These are phyloP conservation scores for Scedosporium minutisporum DNA, from an alignment of 2,329 filamentous ascomycete species.

Conservation along the genomic window DNA sequence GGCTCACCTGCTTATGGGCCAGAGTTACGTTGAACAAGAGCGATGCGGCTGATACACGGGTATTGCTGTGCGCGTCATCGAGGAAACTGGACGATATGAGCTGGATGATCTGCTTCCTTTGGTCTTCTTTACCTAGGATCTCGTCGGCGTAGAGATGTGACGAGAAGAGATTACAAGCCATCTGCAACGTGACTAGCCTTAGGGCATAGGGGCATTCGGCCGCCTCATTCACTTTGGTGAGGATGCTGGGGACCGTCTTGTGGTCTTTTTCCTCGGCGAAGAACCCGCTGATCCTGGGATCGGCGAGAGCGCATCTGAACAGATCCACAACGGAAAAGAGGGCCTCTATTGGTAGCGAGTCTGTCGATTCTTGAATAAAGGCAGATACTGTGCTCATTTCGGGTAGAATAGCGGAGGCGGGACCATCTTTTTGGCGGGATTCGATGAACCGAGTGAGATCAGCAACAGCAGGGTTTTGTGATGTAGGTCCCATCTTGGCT, in stretches of 20 bases:
- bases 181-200: slow-evolving; percentile 72
- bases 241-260: slow-evolving; percentile 50
- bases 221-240: slow-evolving; percentile 48
- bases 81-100: slow-evolving; percentile 71
- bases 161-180: slow-evolving; percentile 77
- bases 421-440: slow-evolving; percentile 43
- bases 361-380: slow-evolving; percentile 48
- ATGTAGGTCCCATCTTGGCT: slow-evolving; percentile 58
- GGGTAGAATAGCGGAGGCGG: slow-evolving; percentile 60
- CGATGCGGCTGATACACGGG: slow-evolving; percentile 72
- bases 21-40: slow-evolving; percentile 75
- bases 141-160: slow-evolving; percentile 60
- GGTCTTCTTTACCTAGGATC: slow-evolving; percentile 39
- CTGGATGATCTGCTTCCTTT: slow-evolving; percentile 52
- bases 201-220: slow-evolving; percentile 65
- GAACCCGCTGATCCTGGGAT: slow-evolving; percentile 70
- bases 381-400: slow-evolving; percentile 55
- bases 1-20: slow-evolving; percentile 56
- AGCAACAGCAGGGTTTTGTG: slow-evolving; percentile 48
- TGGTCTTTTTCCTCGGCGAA: slow-evolving; percentile 68
- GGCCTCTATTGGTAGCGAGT: slow-evolving; percentile 48
- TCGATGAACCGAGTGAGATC: slow-evolving; percentile 64
- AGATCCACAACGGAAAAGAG: slow-evolving; percentile 83
- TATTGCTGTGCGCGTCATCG: slow-evolving; percentile 61
- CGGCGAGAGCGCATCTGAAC: slow-evolving; percentile 65